Evolutionary conservation across 352 stramenopile species (phyloP).

Genomic region (Phytophthora macrochlamydospora): DNA sequence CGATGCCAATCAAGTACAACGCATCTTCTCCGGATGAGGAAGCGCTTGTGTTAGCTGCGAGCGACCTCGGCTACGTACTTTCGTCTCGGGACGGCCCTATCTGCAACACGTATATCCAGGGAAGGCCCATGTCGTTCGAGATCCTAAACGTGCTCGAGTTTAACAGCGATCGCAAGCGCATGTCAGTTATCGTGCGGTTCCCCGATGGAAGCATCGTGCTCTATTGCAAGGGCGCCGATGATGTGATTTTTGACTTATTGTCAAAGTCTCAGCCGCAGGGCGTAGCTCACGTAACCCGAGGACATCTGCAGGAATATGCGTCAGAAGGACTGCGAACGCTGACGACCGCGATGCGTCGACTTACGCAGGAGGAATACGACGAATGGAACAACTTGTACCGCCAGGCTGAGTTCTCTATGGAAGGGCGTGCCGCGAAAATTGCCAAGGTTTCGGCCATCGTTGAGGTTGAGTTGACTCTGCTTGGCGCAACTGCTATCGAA

Average conservation of each 20-base stretch:
- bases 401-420: constrained; percentile 79
- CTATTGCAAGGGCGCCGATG: constrained; percentile 87
- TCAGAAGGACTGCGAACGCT: constrained; percentile 79
- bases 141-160: constrained; percentile 98
- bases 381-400: constrained; percentile 74
- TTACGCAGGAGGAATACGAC: constrained; percentile 78
- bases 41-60: constrained; percentile 75
- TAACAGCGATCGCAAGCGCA: constrained; percentile 98
- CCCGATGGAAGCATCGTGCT: constrained; percentile 72
- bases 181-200: constrained; percentile 96
- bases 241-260: constrained; percentile 79
- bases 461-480: constrained; percentile 85
- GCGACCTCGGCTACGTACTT: constrained; percentile 78
- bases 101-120: constrained; percentile 74
- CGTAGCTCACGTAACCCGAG: constrained; percentile 77
- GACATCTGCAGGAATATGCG: constrained; percentile 84
- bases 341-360: constrained; percentile 69
- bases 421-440: constrained; percentile 74
- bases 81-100: constrained; percentile 65
- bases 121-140: constrained; percentile 80
- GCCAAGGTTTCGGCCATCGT: constrained; percentile 80
- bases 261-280: constrained; percentile 74
- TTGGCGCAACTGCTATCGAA: constrained; percentile 93
- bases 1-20: constrained; percentile 79
- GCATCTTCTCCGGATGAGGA: constrained; percentile 86